phyloP scores from a whole-genome alignment of 1,284 basidiomycete species.

The Ustilago lituana region DNA sequence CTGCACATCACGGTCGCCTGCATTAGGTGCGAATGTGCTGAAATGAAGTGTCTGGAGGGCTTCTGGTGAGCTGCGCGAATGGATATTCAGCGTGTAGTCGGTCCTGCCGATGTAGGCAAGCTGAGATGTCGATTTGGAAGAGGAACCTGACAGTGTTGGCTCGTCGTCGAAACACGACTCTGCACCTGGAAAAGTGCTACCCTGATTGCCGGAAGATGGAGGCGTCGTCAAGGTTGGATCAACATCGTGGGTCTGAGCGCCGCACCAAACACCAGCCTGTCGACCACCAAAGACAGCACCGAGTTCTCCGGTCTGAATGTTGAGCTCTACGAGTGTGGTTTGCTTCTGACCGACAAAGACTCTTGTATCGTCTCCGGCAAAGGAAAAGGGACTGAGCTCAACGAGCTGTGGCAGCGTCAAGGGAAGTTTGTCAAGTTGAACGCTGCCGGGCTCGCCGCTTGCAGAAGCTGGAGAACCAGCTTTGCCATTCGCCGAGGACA shows the following conservation, averaged over 20 bases:
- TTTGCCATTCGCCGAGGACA: slow-evolving; percentile 69
- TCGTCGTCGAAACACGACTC: slow-evolving; percentile 50
- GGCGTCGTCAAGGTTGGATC: slow-evolving; percentile 1
- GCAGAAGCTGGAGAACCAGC: slow-evolving; percentile 10
- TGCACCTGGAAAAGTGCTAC: slow-evolving; percentile 3
- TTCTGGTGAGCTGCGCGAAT: slow-evolving; percentile 54
- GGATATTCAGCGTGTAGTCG: slow-evolving; percentile 66
- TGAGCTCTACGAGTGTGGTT: slow-evolving; percentile 80
- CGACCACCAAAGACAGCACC: slow-evolving; percentile 76
- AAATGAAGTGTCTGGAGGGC: slow-evolving; percentile 62
- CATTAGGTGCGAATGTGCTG: slow-evolving; percentile 63
- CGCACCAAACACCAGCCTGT: slow-evolving; percentile 43
- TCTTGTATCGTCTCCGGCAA: slow-evolving; percentile 76
- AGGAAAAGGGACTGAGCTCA: slow-evolving; percentile 83
- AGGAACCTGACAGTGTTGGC: slow-evolving; percentile 32
- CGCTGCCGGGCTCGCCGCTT: slow-evolving; percentile 28
- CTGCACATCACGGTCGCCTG: slow-evolving; percentile 60
- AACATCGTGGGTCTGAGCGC: slow-evolving; percentile 34
- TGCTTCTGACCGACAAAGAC: slow-evolving; percentile 87
- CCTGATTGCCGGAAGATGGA: neutral
- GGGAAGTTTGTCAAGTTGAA: slow-evolving; percentile 76
- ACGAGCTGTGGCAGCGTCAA: slow-evolving; percentile 86
- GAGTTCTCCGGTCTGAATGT: slow-evolving; percentile 82
- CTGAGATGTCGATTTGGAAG: slow-evolving; percentile 35
- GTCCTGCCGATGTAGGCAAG: slow-evolving; percentile 59